Conservation (phyloP, 2,329 filamentous ascomycete species). For the Metarhizium robertsii region DNA sequence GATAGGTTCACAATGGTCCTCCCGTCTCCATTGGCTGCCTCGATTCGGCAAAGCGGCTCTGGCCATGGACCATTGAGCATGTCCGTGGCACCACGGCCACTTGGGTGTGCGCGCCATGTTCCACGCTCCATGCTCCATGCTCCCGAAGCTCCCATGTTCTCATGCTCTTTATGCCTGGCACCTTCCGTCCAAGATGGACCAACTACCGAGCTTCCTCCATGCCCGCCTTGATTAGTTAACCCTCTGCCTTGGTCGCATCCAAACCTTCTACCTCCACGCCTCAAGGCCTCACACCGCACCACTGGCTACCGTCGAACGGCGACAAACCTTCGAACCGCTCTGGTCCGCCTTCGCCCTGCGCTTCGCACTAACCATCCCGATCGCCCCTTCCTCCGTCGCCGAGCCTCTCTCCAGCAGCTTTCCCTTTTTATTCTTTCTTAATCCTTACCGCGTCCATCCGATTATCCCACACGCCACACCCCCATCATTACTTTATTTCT, state of each 20-base stretch:
- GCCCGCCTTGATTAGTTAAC: neutral
- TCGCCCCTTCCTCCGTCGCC: constrained; percentile 3
- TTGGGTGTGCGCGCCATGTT: no score
- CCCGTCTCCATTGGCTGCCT: no score
- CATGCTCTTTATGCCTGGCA: no score
- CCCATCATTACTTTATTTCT: neutral
- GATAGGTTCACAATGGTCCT: no score
- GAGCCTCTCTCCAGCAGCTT: constrained; percentile 10
- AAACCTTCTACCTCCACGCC: neutral
- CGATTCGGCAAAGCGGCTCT: no score
- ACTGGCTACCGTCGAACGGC: neutral
- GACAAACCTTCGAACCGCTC: neutral
- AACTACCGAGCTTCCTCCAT: no score
- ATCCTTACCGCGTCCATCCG: neutral
- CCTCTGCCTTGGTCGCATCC: neutral
- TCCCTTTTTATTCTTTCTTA: neutral
- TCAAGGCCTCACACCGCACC: neutral
- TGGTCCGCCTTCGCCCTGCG: constrained; percentile 6
- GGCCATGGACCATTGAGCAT: no score
- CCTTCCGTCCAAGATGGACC: neutral
- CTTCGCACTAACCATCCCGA: constrained; percentile 1
- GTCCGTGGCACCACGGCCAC: no score
- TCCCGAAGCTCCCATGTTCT: no score
- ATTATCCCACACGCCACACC: neutral
- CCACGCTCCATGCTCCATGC: no score